These are phyloP conservation scores for Aspergillus unguis DNA, from an alignment of 2,329 filamentous ascomycete genomes.

Conservation along the genomic window DNA sequence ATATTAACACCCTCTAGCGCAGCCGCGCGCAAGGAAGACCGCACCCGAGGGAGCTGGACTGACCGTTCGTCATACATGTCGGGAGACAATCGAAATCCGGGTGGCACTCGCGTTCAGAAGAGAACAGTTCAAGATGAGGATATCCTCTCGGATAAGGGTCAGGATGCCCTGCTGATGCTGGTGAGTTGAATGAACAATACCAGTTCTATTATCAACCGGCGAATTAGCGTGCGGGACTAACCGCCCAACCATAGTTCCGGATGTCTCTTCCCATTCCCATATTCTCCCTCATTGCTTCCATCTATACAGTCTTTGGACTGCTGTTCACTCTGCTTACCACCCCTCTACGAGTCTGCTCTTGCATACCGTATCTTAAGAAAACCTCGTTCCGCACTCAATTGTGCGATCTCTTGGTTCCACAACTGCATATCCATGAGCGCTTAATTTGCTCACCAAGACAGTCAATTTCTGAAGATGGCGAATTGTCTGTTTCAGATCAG, in stretches of 20 bases:
- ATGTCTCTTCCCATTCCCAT: slow-evolving; percentile 54
- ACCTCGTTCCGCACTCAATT: slow-evolving; percentile 50
- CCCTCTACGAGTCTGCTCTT: slow-evolving; percentile 54
- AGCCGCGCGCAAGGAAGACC: slow-evolving; percentile 29
- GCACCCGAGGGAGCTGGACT: slow-evolving; percentile 30
- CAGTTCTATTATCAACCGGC: background rate
- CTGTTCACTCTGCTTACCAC: slow-evolving; percentile 51
- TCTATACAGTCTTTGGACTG: slow-evolving; percentile 55
- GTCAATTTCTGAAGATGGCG: slow-evolving; percentile 43
- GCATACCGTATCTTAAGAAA: slow-evolving; percentile 40
- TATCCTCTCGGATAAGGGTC: slow-evolving; percentile 24
- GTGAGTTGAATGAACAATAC: slow-evolving; percentile 25
- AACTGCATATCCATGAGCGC: slow-evolving; percentile 48
- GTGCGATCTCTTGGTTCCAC: slow-evolving; percentile 51
- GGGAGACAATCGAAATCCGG: slow-evolving; percentile 25
- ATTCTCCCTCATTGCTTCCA: slow-evolving; percentile 51
- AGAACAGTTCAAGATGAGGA: slow-evolving; percentile 27
- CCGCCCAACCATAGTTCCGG: slow-evolving; percentile 44
- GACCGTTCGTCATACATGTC: slow-evolving; percentile 37
- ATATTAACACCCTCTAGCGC: slow-evolving; percentile 27
- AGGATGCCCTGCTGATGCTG: slow-evolving; percentile 47
- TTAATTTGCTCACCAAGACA: slow-evolving; percentile 30
- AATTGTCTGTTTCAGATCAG: slow-evolving; percentile 24
- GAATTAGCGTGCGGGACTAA: slow-evolving; percentile 13
- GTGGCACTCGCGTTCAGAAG: slow-evolving; percentile 26